phyloP scores from a whole-genome alignment of 208 protist genomes.

The Herpetomonas samuelpessoai region DNA sequence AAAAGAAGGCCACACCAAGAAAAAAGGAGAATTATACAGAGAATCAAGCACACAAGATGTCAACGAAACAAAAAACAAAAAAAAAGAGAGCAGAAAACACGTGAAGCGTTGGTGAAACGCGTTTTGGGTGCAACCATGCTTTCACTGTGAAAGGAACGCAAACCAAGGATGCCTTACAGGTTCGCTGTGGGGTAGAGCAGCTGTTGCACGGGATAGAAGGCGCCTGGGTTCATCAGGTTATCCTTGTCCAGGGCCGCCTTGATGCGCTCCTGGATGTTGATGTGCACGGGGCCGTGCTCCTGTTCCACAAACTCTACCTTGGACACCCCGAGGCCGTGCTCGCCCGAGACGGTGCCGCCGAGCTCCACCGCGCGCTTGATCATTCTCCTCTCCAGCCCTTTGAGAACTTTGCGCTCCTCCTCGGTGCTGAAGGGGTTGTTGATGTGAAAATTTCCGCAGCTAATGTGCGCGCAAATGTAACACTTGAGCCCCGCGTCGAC shows the following conservation, averaged over 20 bases:
- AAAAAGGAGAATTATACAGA: no score
- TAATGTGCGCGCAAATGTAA: slow-evolving; percentile 81
- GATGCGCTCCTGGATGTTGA: slow-evolving; percentile 78
- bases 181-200: slow-evolving; percentile 33
- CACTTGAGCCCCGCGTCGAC: slow-evolving; percentile 18
- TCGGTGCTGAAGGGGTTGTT: slow-evolving; percentile 56
- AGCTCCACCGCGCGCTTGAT: slow-evolving; percentile 61
- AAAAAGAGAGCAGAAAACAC: no score
- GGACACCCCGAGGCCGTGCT: slow-evolving; percentile 83
- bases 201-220: slow-evolving; percentile 66
- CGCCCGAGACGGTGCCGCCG: slow-evolving; percentile 79
- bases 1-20: no score
- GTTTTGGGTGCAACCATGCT: no score
- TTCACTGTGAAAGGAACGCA: no score
- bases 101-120: no score
- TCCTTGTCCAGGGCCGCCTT: slow-evolving; percentile 84
- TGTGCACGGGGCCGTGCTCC: slow-evolving; percentile 70
- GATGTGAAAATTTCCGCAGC: slow-evolving; percentile 91
- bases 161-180: no score
- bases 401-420: slow-evolving; percentile 36
- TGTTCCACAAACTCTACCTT: slow-evolving; percentile 52
- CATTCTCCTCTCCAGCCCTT: slow-evolving; percentile 61
- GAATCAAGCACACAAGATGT: no score
- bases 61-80: no score
- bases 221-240: slow-evolving; percentile 88